These are phyloP conservation scores for Alternaria sp. DNA, from an alignment of 2,329 filamentous ascomycete species.

Conservation along the genomic window DNA sequence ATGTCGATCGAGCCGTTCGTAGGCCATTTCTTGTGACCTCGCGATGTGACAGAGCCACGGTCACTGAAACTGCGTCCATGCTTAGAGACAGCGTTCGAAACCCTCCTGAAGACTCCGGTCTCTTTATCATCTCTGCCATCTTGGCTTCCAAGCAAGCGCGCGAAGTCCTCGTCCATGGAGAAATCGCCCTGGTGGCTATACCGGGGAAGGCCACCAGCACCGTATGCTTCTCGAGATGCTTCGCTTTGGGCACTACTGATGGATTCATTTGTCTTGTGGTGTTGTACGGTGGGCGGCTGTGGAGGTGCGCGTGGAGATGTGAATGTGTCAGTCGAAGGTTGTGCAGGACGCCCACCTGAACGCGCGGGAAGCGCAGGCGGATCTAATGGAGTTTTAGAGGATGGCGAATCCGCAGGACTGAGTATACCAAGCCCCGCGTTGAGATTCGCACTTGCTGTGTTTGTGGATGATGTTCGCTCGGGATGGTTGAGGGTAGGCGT, in stretches of 20 bases:
- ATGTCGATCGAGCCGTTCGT: conserved; percentile 61
- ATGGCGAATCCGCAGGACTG: conserved; percentile 55
- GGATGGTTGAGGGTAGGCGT: conserved; percentile 52
- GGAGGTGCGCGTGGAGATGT: conserved; percentile 57
- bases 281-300: conserved; percentile 52
- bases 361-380: conserved; percentile 57
- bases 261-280: conserved; percentile 55
- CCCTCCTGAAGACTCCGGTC: conserved; percentile 74
- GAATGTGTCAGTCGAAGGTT: conserved; percentile 52
- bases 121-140: conserved; percentile 62
- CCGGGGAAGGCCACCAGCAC: conserved; percentile 50
- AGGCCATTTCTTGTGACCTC: conserved; percentile 52
- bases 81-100: conserved; percentile 87
- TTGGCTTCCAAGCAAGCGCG: conserved; percentile 80
- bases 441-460: conserved; percentile 39
- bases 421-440: conserved; percentile 56
- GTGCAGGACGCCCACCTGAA: conserved; percentile 56
- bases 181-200: conserved; percentile 84
- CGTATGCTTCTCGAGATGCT: conserved; percentile 40
- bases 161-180: conserved; percentile 95
- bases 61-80: conserved; percentile 91
- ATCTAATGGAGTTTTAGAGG: conserved; percentile 53
- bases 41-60: conserved; percentile 51
- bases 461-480: conserved; percentile 52
- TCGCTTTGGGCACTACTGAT: conserved; percentile 56